A percentile compares a stretch with the other conserved stretches of the same genome.
Conservation (phyloP, 2,329 filamentous ascomycete species). For the Cucurbitaria berberidis region DNA sequence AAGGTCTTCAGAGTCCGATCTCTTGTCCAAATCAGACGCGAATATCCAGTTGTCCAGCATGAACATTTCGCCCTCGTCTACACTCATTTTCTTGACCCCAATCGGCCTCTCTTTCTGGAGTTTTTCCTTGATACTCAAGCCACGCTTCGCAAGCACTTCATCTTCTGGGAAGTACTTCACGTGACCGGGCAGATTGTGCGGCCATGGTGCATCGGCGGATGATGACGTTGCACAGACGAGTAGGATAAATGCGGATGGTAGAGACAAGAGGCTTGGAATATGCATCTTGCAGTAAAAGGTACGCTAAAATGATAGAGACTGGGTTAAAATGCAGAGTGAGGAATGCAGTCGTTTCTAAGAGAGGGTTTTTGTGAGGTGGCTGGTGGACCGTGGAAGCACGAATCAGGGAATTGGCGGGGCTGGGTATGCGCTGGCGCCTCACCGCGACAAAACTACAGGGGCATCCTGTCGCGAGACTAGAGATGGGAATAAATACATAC, state of each 20-base stretch:
- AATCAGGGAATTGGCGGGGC: constrained; percentile 43
- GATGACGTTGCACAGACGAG: constrained; percentile 33
- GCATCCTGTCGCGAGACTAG: constrained; percentile 13
- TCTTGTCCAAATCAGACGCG: constrained; percentile 33
- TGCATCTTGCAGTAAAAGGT: constrained; percentile 26
- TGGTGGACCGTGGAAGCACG: constrained; percentile 31
- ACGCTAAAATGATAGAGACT: background rate
- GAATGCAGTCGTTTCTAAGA: constrained; percentile 10
- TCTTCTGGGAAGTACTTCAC: constrained; percentile 58
- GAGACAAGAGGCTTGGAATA: constrained; percentile 33
- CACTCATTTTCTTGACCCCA: constrained; percentile 74
- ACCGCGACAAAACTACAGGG: constrained; percentile 23
- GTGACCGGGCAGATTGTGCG: constrained; percentile 54
- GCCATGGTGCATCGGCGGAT: constrained; percentile 50
- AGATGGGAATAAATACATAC: background rate
- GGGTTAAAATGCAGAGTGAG: constrained; percentile 19
- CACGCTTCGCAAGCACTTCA: constrained; percentile 51
- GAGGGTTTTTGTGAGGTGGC: constrained; percentile 32
- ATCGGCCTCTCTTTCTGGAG: constrained; percentile 57
- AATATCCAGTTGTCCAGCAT: constrained; percentile 69
- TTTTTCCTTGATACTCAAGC: constrained; percentile 49
- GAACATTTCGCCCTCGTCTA: constrained; percentile 75
- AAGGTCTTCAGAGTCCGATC: constrained; percentile 12
- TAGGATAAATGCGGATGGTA: constrained; percentile 39
- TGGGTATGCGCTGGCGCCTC: constrained; percentile 43